A percentile compares a stretch with the other conserved stretches of the same genome.
phyloP scores from a whole-genome alignment of 169 alveolate genomes.

The Cryptosporidium viatorum region DNA sequence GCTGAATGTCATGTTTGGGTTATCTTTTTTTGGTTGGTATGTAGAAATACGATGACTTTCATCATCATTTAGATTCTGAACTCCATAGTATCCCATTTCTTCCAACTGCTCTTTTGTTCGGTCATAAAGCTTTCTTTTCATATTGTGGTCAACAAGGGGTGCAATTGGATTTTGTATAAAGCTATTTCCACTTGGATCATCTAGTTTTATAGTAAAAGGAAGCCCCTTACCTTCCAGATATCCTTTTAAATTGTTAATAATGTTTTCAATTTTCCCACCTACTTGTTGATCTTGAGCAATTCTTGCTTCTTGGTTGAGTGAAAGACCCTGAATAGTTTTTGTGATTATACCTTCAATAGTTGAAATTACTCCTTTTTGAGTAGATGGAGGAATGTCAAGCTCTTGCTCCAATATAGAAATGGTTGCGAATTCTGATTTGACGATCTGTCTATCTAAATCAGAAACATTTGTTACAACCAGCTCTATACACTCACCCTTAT shows the following conservation, averaged over 20 bases:
- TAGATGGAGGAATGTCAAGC: slow-evolving; percentile 92
- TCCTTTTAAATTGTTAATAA: slow-evolving; percentile 79
- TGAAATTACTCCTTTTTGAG: slow-evolving; percentile 93
- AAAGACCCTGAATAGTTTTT: slow-evolving; percentile 83
- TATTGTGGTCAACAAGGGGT: slow-evolving; percentile 79
- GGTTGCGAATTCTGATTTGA: slow-evolving; percentile 89
- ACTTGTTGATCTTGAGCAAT: slow-evolving; percentile 80
- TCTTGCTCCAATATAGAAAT: slow-evolving; percentile 91
- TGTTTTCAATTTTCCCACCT: slow-evolving; percentile 83
- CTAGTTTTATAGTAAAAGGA: slow-evolving; percentile 90
- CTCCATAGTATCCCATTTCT: slow-evolving; percentile 87
- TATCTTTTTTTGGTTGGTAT: slow-evolving; percentile 47
- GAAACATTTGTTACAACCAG: slow-evolving; percentile 84
- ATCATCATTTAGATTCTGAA: slow-evolving; percentile 77
- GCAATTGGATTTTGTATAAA: slow-evolving; percentile 89
- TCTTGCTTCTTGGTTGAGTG: slow-evolving; percentile 82
- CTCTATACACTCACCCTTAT: slow-evolving; percentile 89
- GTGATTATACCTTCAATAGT: slow-evolving; percentile 92
- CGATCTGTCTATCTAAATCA: slow-evolving; percentile 91
- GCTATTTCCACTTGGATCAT: slow-evolving; percentile 97
- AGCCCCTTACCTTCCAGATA: slow-evolving; percentile 84
- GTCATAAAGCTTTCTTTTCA: slow-evolving; percentile 76
- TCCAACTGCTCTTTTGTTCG: slow-evolving; percentile 87
- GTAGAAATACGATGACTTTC: slow-evolving; percentile 67
- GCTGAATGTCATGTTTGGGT: slow-evolving; percentile 19